Base-by-base conservation (phyloP, 345 rosid genomes). In the Lagerstroemia speciosa region DNA sequence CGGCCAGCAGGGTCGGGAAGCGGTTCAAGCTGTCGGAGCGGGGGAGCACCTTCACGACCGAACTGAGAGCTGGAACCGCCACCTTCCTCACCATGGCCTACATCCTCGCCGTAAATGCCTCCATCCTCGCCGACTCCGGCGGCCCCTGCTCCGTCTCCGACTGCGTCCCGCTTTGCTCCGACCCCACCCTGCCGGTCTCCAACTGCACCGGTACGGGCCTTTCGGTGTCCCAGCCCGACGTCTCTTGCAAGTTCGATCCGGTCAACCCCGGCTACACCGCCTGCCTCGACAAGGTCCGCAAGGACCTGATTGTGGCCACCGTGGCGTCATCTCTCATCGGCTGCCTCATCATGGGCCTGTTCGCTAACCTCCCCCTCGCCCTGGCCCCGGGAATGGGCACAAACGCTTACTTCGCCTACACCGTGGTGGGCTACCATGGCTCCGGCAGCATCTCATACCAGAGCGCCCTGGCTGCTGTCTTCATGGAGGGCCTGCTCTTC, bases 41-140 rank as follows among this genome's bases (percentile, higher is more conserved):
- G 0, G 83, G 88, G 64, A 78, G 97, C 3, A 82, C 86, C 75
- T 93, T 93, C 91, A 91, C 98, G 40, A 93, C 97, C 41, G 98
- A 93, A 89, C 75, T 93, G 24, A 88, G 97, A 2, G 98, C 98
- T 30, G 98, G 98, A 37, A 93, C 97, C 24, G 87, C 98, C 50
- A 91, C 93, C 48, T 93, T 93, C 38, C 89, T 93, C 48, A 93
- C 98, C 83, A 87, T 93, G 98, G 98, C 97, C 36, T 93, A 93
- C 70, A 93, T 93, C 78, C 86, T 93, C 63, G 98, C 98, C 62
- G 98, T 93, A 52, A 93, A 93, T 84, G 98, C 97, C 48, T 91
- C 96, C 27, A 93, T 93, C 79, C 86, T 93, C 57, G 53, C 96
- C 32, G 98, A 93, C 78, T 87, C 94, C 38, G 98, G 98, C 38